These are phyloP conservation scores for Viridothelium virens DNA, from an alignment of 495 filamentous ascomycete species.

Conservation along the genomic window DNA sequence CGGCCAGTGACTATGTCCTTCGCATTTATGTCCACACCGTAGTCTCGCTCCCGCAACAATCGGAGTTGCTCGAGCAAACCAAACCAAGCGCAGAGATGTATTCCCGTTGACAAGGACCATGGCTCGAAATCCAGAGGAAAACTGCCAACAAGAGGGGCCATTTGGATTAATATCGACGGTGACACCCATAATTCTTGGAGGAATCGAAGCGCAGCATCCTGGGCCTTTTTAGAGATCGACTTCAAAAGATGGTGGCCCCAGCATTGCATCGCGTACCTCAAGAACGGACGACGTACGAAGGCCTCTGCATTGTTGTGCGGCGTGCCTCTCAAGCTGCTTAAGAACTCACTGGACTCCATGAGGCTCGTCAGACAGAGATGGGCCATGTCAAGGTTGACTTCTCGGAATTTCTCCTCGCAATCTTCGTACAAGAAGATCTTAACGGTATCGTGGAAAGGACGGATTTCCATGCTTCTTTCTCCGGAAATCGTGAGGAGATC, in stretches of 20 bases:
- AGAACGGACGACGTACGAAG: constrained; percentile 2
- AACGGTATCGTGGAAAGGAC: constrained; percentile 11
- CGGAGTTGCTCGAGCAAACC: neutral
- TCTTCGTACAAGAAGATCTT: constrained; percentile 11
- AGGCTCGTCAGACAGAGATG: neutral
- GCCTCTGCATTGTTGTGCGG: constrained; percentile 1
- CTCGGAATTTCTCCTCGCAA: neutral
- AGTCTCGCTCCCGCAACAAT: neutral
- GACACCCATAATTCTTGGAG: neutral
- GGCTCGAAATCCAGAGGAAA: neutral
- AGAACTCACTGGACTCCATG: neutral
- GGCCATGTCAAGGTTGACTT: neutral
- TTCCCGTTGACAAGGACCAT: neutral
- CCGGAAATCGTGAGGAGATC: neutral
- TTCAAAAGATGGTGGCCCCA: constrained; percentile 15
- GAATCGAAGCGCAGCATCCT: neutral
- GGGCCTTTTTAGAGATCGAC: neutral
- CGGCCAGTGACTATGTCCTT: neutral
- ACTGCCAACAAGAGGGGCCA: neutral
- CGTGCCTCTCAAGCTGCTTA: neutral
- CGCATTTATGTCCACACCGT: neutral
- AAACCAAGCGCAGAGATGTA: constrained; percentile 14
- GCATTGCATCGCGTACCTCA: constrained; percentile 15
- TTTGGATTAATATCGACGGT: neutral
- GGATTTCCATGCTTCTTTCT: neutral